Conservation (phyloP, 1,284 basidiomycete species). For the Cutaneotrichosporon dermatis region DNA sequence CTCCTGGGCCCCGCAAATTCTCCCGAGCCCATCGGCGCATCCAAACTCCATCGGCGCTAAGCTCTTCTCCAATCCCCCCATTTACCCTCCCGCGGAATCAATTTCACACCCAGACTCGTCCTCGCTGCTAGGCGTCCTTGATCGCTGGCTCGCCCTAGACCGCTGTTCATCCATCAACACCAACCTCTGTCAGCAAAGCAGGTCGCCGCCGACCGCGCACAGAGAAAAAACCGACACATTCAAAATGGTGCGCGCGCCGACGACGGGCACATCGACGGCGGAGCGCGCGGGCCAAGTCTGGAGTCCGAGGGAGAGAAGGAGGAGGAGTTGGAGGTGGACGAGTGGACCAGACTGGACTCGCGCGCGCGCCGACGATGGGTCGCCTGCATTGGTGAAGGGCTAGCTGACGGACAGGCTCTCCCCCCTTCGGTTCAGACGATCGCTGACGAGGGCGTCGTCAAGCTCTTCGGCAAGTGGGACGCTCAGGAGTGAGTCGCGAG, state of each 20-base stretch:
- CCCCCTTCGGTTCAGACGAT: constrained; percentile 80
- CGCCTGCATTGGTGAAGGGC: too few species aligned
- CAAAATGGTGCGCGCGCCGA: constrained; percentile 8
- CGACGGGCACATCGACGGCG: not conserved
- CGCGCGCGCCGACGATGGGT: too few species aligned
- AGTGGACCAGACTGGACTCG: not conserved
- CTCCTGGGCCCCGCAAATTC: too few species aligned
- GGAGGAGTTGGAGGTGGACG: not conserved
- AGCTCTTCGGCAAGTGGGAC: constrained; percentile 96
- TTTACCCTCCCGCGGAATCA: too few species aligned
- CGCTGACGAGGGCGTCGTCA: constrained; percentile 67
- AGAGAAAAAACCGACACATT: constrained; percentile 8
- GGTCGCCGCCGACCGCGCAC: constrained; percentile 7
- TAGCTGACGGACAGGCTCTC: constrained; percentile 51
- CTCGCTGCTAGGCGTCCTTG: not conserved
- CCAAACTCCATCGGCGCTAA: too few species aligned
- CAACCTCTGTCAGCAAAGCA: constrained; percentile 3
- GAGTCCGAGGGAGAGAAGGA: not conserved
- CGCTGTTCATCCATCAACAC: constrained; percentile 4
- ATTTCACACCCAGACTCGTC: too few species aligned
- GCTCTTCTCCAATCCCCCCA: too few species aligned
- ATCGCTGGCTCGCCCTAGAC: too few species aligned
- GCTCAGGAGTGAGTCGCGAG: constrained; percentile 75
- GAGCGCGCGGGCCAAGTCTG: not conserved
- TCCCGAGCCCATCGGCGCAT: too few species aligned